These are phyloP conservation scores for Raffaelea albimanens DNA, from an alignment of 2,329 filamentous ascomycete species.

Conservation along the genomic window DNA sequence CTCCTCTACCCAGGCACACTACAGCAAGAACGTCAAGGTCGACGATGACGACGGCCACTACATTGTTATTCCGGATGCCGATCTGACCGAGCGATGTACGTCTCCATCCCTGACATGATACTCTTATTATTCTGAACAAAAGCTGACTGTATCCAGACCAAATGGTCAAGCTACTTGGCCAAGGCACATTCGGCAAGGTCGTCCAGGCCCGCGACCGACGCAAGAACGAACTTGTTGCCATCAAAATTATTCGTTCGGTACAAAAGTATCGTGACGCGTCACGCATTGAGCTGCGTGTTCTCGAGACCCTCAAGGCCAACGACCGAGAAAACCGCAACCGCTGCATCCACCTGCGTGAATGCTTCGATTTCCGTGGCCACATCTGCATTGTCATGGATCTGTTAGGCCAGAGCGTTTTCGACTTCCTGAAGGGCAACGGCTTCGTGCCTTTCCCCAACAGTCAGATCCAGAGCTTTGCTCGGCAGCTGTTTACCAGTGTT, in stretches of 20 bases:
- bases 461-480: conserved; percentile 94
- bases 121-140: neutral
- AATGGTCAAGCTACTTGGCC: conserved; percentile 81
- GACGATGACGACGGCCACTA: conserved; percentile 98
- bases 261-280: conserved; percentile 97
- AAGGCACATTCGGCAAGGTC: conserved; percentile 97
- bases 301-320: conserved; percentile 86
- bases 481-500: conserved; percentile 94
- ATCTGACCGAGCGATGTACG: conserved; percentile 84
- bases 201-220: conserved; percentile 81
- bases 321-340: conserved; percentile 88
- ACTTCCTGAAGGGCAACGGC: conserved; percentile 89
- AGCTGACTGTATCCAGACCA: conserved; percentile 48
- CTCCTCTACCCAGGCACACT: neutral
- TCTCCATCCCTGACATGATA: conserved; percentile 15
- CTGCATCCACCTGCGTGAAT: conserved; percentile 93
- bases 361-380: conserved; percentile 94
- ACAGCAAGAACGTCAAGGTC: conserved; percentile 58
- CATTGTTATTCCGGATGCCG: conserved; percentile 78
- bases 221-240: conserved; percentile 71
- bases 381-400: conserved; percentile 77
- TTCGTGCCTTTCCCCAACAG: conserved; percentile 98
- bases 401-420: conserved; percentile 92
- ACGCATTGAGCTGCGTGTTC: conserved; percentile 83
- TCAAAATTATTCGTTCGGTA: conserved; percentile 97